Base-by-base conservation (phyloP, 2,329 filamentous ascomycete species). In the Colletotrichum filicis region DNA sequence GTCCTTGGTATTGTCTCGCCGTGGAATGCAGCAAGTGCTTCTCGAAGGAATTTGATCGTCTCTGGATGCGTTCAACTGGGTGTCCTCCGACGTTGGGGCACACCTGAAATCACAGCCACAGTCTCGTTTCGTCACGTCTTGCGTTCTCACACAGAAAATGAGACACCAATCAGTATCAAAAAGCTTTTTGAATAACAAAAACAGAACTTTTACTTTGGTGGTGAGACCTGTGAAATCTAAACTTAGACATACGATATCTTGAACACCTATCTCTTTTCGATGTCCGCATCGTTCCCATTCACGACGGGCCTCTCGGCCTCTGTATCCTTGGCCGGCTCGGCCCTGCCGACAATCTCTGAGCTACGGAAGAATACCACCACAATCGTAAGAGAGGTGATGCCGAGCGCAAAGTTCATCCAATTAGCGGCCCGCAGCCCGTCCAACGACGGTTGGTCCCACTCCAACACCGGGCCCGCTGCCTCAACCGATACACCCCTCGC, bases 361-460 rank as follows among this genome's bases (percentile, higher is more conserved):
- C 86, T 85, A 11, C 87, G 83, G 73, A 91, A 90, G 0, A 85
- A 84, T 2, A 86, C 76, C 9, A 84, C 75, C 0, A 89, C 86
- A 8, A 89, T 79, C 1, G 77, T 57, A 28, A 89, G 76, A 0
- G 87, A 85, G 22, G 80, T 75, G 2, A 87, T 59, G 0, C 84
- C 85, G 12, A 89, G 81, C 2, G 79, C 86, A 75, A 88, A 87
- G 76, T 88, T 88, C 76, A 88, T 85, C 87, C 87, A 90, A 35
- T 83, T 83, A 2, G 83, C 88, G 0, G 86, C 87, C 49, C 87
- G 82, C 5, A 91, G 75, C 1, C 88, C 88, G 14, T 77, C 76
- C 6, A 90, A 78, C 1, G 88, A 87, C 0, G 87, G 77, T 0
- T 76, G 73, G 35, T 91, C 88, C 83, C 86, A 85, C 2, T 78